Conservation (phyloP, 805 yeast species). For the Nakazawaea ernobii region DNA sequence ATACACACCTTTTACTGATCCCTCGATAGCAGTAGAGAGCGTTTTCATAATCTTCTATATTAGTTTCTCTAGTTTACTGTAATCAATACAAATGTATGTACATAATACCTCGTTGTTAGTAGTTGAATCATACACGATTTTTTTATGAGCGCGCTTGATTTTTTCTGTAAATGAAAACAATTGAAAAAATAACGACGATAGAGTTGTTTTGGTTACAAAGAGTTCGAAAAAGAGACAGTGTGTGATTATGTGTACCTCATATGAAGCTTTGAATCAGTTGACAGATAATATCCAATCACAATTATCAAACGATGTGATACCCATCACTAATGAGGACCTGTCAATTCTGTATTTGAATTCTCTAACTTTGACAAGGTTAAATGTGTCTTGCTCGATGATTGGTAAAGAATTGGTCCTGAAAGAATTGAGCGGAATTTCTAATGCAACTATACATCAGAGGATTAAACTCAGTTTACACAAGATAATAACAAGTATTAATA, state of each 20-base stretch:
- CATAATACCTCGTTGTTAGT: no score
- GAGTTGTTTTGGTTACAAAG: background rate
- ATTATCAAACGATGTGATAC: background rate
- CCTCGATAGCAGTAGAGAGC: no score
- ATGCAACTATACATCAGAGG: background rate
- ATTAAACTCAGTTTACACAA: background rate
- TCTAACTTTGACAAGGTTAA: conserved; percentile 3
- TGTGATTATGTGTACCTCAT: background rate
- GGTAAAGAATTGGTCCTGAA: conserved; percentile 1
- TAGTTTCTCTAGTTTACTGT: no score
- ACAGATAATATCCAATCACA: background rate
- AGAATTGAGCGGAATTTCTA: background rate
- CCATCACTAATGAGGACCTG: background rate
- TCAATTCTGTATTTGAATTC: conserved; percentile 2
- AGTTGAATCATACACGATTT: no score
- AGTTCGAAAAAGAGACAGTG: background rate
- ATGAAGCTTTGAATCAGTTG: background rate
- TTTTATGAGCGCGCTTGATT: no score
- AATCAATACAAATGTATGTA: no score
- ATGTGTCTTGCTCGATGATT: background rate
- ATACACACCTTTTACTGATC: no score
- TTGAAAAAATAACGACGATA: no score
- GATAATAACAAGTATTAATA: conserved; percentile 2
- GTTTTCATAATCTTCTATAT: no score
- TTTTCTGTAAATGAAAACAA: no score